Percentiles rank a stretch among this genome's conserved stretches.
Conservation (phyloP, 257 asterid species). For the Solanum bulbocastanum region DNA sequence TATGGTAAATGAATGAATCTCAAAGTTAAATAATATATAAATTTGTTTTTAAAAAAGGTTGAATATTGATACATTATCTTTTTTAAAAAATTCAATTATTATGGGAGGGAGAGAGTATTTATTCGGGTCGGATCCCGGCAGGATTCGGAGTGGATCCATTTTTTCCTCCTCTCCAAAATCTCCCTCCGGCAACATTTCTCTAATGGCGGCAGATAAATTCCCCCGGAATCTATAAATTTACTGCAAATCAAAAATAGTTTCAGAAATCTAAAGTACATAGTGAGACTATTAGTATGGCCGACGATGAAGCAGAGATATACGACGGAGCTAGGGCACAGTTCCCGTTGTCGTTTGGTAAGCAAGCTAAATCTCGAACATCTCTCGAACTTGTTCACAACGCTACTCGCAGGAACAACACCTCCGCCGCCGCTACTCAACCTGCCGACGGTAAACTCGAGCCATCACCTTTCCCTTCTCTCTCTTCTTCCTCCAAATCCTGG, state of each 20-base stretch:
- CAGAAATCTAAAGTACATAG: not conserved
- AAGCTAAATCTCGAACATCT: constrained; percentile 55
- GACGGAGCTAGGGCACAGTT: constrained; percentile 75
- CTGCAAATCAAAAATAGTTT: constrained; percentile 3
- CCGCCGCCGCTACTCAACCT: constrained; percentile 1
- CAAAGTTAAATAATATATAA: too few relatives aligned
- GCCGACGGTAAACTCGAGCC: not conserved
- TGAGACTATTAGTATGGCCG: constrained; percentile 27
- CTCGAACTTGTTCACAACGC: constrained; percentile 66
- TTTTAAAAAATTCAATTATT: not conserved
- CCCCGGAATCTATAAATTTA: constrained; percentile 11
- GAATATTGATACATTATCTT: too few relatives aligned
- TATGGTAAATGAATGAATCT: too few relatives aligned
- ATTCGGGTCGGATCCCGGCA: not conserved
- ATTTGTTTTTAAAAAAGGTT: too few relatives aligned
- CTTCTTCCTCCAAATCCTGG: constrained; percentile 56
- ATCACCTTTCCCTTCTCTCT: constrained; percentile 30
- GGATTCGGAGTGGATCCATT: not conserved
- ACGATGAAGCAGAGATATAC: constrained; percentile 68
- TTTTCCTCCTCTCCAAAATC: not conserved
- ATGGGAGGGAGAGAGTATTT: not conserved
- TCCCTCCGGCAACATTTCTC: not conserved
- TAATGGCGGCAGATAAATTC: constrained; percentile 2
- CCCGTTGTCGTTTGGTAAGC: constrained; percentile 73
- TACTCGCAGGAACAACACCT: constrained; percentile 48